Conservation (phyloP, 1,139 yeast species). For the Saccharomyces hybrid region DNA sequence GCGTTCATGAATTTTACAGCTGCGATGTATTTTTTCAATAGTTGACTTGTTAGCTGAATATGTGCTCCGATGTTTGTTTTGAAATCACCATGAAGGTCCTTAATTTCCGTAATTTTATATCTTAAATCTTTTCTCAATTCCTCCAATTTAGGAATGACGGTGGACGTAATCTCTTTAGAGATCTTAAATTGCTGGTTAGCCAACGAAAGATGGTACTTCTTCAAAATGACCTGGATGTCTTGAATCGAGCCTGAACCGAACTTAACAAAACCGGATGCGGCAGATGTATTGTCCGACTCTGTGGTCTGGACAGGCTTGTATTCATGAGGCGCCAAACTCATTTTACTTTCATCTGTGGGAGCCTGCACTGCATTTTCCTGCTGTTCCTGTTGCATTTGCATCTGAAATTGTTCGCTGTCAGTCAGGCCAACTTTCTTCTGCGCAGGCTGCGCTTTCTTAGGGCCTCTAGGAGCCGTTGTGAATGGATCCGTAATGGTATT, state of each 20-base stretch:
- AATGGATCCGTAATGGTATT: conserved; percentile 33
- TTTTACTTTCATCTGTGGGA: neutral
- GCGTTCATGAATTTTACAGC: conserved; percentile 35
- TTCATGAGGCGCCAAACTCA: conserved; percentile 1
- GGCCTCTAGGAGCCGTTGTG: conserved; percentile 16
- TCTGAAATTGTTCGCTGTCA: conserved; percentile 10
- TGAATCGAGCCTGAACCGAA: conserved; percentile 46
- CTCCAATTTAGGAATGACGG: conserved; percentile 60
- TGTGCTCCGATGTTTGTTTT: conserved; percentile 32
- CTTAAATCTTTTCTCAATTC: conserved; percentile 60
- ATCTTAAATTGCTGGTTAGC: conserved; percentile 42
- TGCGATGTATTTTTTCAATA: conserved; percentile 39
- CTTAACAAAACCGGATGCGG: conserved; percentile 44
- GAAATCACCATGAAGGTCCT: conserved; percentile 30
- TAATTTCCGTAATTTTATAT: conserved; percentile 54
- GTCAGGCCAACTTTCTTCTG: conserved; percentile 7
- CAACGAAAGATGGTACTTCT: conserved; percentile 40
- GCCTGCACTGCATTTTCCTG: neutral
- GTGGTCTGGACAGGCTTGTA: conserved; percentile 8
- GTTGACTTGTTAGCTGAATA: conserved; percentile 37
- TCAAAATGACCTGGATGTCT: conserved; percentile 41
- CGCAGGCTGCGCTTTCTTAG: conserved; percentile 20
- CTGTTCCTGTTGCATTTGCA: conserved; percentile 7
- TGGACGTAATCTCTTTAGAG: conserved; percentile 50
- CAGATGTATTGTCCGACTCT: conserved; percentile 17